Conservation (phyloP, 352 stramenopile genomes). For the Halophytophthora polymorphica region DNA sequence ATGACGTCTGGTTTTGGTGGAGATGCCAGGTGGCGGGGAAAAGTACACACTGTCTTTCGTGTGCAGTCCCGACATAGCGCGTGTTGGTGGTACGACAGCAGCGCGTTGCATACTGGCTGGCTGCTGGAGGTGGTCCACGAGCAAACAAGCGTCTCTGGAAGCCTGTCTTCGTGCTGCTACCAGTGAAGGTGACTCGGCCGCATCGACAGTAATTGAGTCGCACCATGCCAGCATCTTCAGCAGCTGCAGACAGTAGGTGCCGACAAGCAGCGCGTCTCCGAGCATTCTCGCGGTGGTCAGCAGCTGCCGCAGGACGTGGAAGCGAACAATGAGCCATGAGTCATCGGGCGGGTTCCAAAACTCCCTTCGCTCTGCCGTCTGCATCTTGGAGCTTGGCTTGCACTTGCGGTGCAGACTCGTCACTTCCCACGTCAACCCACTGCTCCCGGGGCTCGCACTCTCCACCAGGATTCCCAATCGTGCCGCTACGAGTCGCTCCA, state of each 20-base stretch:
- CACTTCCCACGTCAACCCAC: slow-evolving; percentile 35
- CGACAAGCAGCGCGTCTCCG: slow-evolving; percentile 44
- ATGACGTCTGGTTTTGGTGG: slow-evolving; percentile 63
- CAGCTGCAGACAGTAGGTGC: slow-evolving; percentile 56
- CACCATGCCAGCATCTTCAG: slow-evolving; percentile 66
- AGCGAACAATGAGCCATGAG: slow-evolving; percentile 68
- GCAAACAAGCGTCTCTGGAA: not conserved
- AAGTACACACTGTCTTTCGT: slow-evolving; percentile 51
- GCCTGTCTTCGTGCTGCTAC: slow-evolving; percentile 3
- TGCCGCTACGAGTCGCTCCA: slow-evolving; percentile 50
- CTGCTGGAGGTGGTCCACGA: slow-evolving; percentile 38
- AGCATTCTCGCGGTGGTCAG: slow-evolving; percentile 59
- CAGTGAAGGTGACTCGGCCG: slow-evolving; percentile 1
- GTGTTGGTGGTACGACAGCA: slow-evolving; percentile 12
- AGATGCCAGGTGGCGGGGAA: slow-evolving; percentile 59
- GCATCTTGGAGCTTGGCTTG: slow-evolving; percentile 16
- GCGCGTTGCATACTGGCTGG: slow-evolving; percentile 28
- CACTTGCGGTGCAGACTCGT: slow-evolving; percentile 34
- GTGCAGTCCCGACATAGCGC: slow-evolving; percentile 38
- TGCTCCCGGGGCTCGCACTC: not conserved
- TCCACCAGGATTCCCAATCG: slow-evolving; percentile 39
- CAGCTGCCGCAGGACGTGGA: slow-evolving; percentile 78
- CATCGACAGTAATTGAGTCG: slow-evolving; percentile 32
- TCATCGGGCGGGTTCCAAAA: slow-evolving; percentile 19
- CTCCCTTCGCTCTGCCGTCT: slow-evolving; percentile 4